A percentile compares a stretch with the other conserved stretches of the same genome.
Conservation (phyloP, 1,284 basidiomycete species). For the Tilletia indica region DNA sequence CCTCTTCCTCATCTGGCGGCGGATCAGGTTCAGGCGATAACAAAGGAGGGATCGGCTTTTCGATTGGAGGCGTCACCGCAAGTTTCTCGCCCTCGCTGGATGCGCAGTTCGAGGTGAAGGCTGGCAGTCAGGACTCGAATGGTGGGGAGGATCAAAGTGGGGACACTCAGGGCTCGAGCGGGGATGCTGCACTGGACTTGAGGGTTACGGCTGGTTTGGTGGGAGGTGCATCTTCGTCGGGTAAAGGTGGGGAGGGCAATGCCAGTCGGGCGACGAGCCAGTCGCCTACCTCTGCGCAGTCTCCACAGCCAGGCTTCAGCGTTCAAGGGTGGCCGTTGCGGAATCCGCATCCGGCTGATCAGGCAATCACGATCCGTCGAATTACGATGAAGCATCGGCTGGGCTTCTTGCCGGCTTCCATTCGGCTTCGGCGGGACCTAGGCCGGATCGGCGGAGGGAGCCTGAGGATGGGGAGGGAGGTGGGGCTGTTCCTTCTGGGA, state of each 20-base stretch:
- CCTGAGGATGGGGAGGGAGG: background rate
- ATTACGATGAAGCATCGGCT: slow-evolving; percentile 17
- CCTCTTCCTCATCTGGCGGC: too few relatives aligned
- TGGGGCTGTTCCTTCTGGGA: background rate
- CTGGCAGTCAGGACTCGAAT: background rate
- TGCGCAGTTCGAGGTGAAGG: background rate
- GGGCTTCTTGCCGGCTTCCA: slow-evolving; percentile 13
- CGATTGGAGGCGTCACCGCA: background rate
- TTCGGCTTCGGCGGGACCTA: slow-evolving; percentile 6
- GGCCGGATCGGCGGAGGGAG: background rate
- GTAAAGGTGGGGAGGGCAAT: too few relatives aligned
- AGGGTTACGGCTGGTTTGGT: background rate
- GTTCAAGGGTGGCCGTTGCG: background rate
- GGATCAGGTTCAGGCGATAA: too few relatives aligned
- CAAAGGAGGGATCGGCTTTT: background rate
- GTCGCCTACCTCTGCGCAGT: too few relatives aligned
- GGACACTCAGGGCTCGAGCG: background rate
- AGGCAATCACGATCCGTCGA: slow-evolving; percentile 4
- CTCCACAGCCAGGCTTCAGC: background rate
- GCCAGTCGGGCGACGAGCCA: too few relatives aligned
- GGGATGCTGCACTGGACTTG: background rate
- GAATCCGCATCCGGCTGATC: slow-evolving; percentile 12
- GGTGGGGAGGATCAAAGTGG: background rate
- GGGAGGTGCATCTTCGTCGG: too few relatives aligned
- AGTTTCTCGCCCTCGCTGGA: slow-evolving; percentile 1